These are phyloP conservation scores for Poterioochromonas sp. DNA, from an alignment of 352 stramenopile genomes.

Conservation along the genomic window DNA sequence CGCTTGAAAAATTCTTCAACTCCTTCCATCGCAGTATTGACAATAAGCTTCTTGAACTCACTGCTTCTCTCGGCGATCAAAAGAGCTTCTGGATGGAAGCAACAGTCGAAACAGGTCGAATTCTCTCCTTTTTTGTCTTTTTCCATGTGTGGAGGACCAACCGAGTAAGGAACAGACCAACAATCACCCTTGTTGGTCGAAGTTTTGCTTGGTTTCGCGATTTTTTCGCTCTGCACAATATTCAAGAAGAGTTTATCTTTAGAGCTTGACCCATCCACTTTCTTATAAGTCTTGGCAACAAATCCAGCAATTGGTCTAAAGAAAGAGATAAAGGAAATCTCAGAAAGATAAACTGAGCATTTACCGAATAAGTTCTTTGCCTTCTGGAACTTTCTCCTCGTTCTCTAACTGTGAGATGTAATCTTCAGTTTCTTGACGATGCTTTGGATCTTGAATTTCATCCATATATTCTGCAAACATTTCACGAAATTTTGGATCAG, in stretches of 20 bases:
- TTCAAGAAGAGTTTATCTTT: slow-evolving; percentile 70
- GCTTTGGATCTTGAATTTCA: slow-evolving; percentile 76
- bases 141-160: slow-evolving; percentile 76
- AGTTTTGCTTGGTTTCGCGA: slow-evolving; percentile 62
- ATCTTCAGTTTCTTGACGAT: slow-evolving; percentile 64
- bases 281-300: slow-evolving; percentile 74
- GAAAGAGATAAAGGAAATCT: neutral
- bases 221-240: slow-evolving; percentile 69
- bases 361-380: slow-evolving; percentile 67
- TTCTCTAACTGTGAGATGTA: slow-evolving; percentile 74
- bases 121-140: slow-evolving; percentile 62
- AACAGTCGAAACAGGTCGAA: slow-evolving; percentile 75
- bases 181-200: slow-evolving; percentile 47
- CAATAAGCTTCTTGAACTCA: slow-evolving; percentile 69
- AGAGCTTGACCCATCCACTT: slow-evolving; percentile 29
- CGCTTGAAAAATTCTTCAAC: slow-evolving; percentile 54
- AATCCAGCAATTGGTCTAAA: slow-evolving; percentile 61
- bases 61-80: slow-evolving; percentile 52
- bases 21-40: slow-evolving; percentile 69
- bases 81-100: slow-evolving; percentile 74
- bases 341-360: neutral
- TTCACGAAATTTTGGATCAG: slow-evolving; percentile 74
- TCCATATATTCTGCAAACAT: slow-evolving; percentile 84
- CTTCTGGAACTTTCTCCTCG: slow-evolving; percentile 68
- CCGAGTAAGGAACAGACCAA: slow-evolving; percentile 77